Conservation (phyloP, 352 stramenopile species). For the Globisporangium alternatum region DNA sequence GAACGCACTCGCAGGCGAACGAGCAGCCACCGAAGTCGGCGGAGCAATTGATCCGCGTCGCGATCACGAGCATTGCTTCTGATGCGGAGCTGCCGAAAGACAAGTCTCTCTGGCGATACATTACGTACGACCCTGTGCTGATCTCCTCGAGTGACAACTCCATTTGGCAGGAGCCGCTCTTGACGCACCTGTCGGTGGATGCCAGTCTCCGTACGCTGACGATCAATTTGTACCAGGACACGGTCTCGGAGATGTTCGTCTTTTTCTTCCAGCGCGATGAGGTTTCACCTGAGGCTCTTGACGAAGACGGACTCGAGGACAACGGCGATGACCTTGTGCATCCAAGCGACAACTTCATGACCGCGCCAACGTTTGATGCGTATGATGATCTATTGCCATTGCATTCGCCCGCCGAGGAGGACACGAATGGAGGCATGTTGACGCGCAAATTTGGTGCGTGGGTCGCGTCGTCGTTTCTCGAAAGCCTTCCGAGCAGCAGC, state of each 20-base stretch:
- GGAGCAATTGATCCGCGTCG: slow-evolving; percentile 62
- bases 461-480: slow-evolving; percentile 55
- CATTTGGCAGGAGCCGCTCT: slow-evolving; percentile 72
- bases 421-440: slow-evolving; percentile 31
- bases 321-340: neutral
- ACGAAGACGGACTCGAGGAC: slow-evolving; percentile 6
- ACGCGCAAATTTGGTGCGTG: slow-evolving; percentile 55
- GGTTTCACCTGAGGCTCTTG: neutral
- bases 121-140: slow-evolving; percentile 36
- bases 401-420: slow-evolving; percentile 14
- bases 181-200: slow-evolving; percentile 72
- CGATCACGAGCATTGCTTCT: slow-evolving; percentile 66
- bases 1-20: neutral
- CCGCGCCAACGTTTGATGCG: slow-evolving; percentile 1
- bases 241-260: slow-evolving; percentile 65
- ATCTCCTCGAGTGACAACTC: slow-evolving; percentile 31
- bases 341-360: neutral
- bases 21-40: slow-evolving; percentile 21
- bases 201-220: slow-evolving; percentile 62
- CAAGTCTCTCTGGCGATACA: slow-evolving; percentile 38
- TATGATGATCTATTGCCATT: slow-evolving; percentile 8
- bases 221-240: slow-evolving; percentile 78
- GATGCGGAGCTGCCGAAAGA: slow-evolving; percentile 65
- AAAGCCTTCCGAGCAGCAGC: slow-evolving; percentile 28
- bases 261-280: slow-evolving; percentile 69